These are phyloP conservation scores for Daldinia caldariorum DNA, from an alignment of 495 filamentous ascomycete species.

Conservation along the genomic window DNA sequence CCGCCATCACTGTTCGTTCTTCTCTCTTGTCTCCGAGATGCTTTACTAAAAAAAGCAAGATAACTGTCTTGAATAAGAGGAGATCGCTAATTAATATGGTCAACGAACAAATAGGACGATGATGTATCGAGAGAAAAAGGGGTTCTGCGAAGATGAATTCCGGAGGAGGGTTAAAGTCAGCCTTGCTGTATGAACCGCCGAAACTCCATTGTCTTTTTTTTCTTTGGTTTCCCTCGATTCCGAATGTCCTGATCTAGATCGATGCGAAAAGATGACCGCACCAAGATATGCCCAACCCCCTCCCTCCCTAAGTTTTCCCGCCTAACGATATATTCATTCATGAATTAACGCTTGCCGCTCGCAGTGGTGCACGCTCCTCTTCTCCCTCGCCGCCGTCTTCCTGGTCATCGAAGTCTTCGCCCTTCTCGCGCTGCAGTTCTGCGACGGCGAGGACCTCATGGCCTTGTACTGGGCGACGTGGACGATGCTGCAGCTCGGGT, in stretches of 20 bases:
- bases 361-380: conserved; percentile 48
- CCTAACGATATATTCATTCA: not conserved
- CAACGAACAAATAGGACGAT: conserved; percentile 38
- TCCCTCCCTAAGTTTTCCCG: not conserved
- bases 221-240: too few relatives aligned
- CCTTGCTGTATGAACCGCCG: conserved; percentile 22
- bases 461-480: conserved; percentile 60
- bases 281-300: not conserved
- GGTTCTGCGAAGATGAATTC: conserved; percentile 31
- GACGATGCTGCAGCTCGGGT: conserved; percentile 59
- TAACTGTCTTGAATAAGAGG: not conserved
- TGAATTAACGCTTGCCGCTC: not conserved
- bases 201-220: not conserved
- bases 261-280: too few relatives aligned
- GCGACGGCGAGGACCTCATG: conserved; percentile 61
- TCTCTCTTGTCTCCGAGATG: not conserved
- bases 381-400: conserved; percentile 46
- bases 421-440: conserved; percentile 57
- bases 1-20: too few relatives aligned
- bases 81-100: not conserved
- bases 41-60: not conserved
- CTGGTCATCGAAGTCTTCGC: conserved; percentile 57
- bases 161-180: conserved; percentile 29
- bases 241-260: too few relatives aligned
- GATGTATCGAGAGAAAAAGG: conserved; percentile 24